Conservation (phyloP, 2,329 filamentous ascomycete genomes). For the Verticillium isaacii region DNA sequence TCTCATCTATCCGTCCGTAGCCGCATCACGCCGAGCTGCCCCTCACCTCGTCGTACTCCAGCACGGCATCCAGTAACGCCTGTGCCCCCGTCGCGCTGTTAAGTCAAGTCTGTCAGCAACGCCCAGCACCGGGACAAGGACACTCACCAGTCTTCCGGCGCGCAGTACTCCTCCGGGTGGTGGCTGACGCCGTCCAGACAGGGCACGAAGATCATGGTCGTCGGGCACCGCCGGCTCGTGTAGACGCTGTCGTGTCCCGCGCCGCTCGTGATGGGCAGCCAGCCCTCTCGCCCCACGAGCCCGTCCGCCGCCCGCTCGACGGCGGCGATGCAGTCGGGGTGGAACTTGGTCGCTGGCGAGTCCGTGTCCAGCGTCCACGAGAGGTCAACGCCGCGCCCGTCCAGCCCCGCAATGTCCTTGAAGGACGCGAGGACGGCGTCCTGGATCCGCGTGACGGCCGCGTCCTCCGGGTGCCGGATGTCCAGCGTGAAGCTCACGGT, state of each 20-base stretch:
- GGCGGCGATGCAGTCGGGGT: slow-evolving; percentile 61
- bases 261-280: slow-evolving; percentile 33
- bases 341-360: slow-evolving; percentile 58
- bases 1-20: no score
- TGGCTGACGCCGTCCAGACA: slow-evolving; percentile 60
- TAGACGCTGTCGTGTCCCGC: slow-evolving; percentile 51
- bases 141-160: slow-evolving; percentile 47
- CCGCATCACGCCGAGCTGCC: background rate
- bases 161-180: slow-evolving; percentile 58
- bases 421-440: slow-evolving; percentile 17
- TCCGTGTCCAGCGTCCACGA: slow-evolving; percentile 58
- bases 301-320: slow-evolving; percentile 57
- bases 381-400: slow-evolving; percentile 35
- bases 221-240: slow-evolving; percentile 53
- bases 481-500: slow-evolving; percentile 14
- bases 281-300: slow-evolving; percentile 42
- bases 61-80: slow-evolving; percentile 14
- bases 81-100: slow-evolving; percentile 14
- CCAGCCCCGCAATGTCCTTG: slow-evolving; percentile 15
- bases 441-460: slow-evolving; percentile 14
- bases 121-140: slow-evolving; percentile 12
- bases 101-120: background rate
- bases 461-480: slow-evolving; percentile 12
- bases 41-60: slow-evolving; percentile 12
- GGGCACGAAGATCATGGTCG: slow-evolving; percentile 64